Evolutionary conservation across 805 yeast species (phyloP).

Genomic region (Blastobotrys terrestris): DNA sequence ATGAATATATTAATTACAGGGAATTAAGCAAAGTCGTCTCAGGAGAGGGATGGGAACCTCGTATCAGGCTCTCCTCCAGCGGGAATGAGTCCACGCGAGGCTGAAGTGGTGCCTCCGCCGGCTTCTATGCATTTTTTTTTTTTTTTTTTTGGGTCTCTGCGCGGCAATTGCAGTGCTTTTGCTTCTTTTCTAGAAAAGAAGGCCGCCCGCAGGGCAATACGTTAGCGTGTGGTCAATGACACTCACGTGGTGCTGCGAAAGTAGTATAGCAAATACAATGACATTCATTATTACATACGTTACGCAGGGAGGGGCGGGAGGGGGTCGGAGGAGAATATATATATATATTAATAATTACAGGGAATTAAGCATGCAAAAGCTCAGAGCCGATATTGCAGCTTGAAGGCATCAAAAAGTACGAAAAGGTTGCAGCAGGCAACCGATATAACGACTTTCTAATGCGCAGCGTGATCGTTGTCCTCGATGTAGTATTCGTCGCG

Average conservation of each 20-base stretch:
- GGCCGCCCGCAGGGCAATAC: neutral
- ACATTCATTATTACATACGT: no score
- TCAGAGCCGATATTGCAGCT: neutral
- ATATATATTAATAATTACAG: neutral
- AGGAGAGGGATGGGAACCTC: no score
- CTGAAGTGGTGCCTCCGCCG: neutral
- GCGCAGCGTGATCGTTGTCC: neutral
- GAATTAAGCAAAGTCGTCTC: no score
- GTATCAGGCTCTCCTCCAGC: neutral
- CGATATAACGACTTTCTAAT: neutral
- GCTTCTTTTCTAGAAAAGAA: neutral
- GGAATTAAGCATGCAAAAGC: neutral
- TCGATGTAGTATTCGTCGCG: slow-evolving; percentile 3
- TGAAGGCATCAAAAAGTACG: neutral
- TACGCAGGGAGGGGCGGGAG: neutral
- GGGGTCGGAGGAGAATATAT: neutral
- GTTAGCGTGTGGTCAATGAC: no score
- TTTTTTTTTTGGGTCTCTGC: neutral
- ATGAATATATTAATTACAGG: no score
- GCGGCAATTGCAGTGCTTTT: neutral
- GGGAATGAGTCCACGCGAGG: neutral
- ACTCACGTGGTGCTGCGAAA: no score
- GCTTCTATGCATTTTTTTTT: no score
- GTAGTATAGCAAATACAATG: no score
- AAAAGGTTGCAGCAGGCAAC: neutral